Conservation (phyloP, 495 filamentous ascomycete genomes). For the Penicillium cataractarum region DNA sequence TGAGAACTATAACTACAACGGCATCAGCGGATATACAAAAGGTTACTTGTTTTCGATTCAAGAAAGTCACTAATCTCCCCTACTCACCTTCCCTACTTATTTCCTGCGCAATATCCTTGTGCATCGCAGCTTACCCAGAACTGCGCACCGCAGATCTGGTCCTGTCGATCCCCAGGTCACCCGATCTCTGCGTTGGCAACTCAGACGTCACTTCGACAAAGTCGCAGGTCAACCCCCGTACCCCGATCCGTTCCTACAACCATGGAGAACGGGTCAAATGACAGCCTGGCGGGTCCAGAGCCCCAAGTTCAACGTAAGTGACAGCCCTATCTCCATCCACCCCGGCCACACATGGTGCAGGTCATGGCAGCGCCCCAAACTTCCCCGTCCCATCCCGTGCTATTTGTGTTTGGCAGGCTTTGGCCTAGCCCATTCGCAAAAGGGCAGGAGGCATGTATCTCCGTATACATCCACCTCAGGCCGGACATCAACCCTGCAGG, state of each 20-base stretch:
- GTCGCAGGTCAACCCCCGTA: slow-evolving; percentile 4
- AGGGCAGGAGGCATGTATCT: neutral
- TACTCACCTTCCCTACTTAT: slow-evolving; percentile 13
- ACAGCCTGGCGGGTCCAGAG: slow-evolving; percentile 27
- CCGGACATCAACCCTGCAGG: slow-evolving; percentile 13
- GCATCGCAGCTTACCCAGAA: slow-evolving; percentile 24
- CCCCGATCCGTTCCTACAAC: neutral
- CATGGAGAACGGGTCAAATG: slow-evolving; percentile 32
- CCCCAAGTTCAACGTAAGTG: slow-evolving; percentile 30
- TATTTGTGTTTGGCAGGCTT: neutral
- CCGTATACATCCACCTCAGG: slow-evolving; percentile 8
- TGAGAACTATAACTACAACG: slow-evolving; percentile 4
- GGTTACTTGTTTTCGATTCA: neutral
- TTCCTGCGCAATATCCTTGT: neutral
- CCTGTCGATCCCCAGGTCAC: slow-evolving; percentile 45
- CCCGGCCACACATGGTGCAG: neutral
- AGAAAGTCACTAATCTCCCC: neutral
- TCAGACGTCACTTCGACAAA: slow-evolving; percentile 28
- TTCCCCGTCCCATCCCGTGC: slow-evolving; percentile 1
- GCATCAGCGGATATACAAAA: neutral
- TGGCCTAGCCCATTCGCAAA: neutral
- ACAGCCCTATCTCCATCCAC: slow-evolving; percentile 11
- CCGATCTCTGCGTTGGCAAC: slow-evolving; percentile 49
- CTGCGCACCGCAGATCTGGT: slow-evolving; percentile 29
- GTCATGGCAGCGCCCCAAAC: neutral